A percentile compares a stretch with the other conserved stretches of the same genome.
Conservation (phyloP, 495 filamentous ascomycete species). For the Immersiella caudata region DNA sequence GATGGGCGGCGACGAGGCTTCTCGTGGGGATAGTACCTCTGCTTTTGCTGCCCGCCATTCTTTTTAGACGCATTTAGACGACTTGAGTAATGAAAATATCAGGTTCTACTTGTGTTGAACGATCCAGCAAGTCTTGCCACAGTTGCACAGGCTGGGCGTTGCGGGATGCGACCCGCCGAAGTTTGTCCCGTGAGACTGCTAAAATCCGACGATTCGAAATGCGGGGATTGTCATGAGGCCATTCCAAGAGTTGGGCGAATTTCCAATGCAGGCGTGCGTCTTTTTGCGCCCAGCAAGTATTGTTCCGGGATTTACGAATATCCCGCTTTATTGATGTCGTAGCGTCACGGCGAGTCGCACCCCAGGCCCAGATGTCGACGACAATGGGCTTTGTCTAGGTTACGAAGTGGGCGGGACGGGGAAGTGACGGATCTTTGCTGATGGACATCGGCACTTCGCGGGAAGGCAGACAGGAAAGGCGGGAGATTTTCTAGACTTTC, state of each 20-base stretch:
- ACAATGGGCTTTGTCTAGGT: background rate
- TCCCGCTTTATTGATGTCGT: background rate
- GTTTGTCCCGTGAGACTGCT: background rate
- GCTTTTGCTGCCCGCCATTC: constrained; percentile 22
- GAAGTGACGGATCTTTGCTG: background rate
- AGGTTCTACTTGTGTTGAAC: constrained; percentile 14
- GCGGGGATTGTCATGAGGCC: constrained; percentile 2
- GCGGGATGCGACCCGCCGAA: background rate
- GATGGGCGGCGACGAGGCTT: constrained; percentile 8
- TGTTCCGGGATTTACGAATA: background rate
- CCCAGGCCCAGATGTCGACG: background rate
- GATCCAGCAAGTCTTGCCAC: background rate
- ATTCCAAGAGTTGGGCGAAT: constrained; percentile 11
- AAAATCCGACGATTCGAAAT: background rate
- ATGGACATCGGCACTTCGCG: background rate
- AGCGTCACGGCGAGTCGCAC: background rate
- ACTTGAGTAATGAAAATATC: constrained; percentile 27
- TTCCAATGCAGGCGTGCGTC: background rate
- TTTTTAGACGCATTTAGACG: constrained; percentile 28
- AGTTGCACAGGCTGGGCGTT: background rate
- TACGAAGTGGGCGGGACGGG: background rate
- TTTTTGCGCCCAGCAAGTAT: background rate
- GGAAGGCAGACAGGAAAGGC: background rate
- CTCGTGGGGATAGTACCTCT: constrained; percentile 22
- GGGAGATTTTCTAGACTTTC: too few species aligned